Evolutionary conservation across 257 asterid species (phyloP), one percentile per base, ranked within the genome.

Genomic region (Ilex asprella): DNA sequence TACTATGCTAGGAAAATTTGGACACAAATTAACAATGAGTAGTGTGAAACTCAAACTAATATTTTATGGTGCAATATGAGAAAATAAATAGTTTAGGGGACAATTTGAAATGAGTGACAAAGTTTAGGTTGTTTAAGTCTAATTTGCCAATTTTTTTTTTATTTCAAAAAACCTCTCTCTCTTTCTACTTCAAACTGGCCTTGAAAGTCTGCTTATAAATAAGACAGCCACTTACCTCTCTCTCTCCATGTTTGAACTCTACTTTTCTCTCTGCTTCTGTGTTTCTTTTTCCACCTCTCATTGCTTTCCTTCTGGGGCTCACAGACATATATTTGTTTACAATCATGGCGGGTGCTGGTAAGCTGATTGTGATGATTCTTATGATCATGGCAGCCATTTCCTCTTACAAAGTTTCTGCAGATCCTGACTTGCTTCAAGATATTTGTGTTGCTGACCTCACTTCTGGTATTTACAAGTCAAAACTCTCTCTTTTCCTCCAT

Each of bases 361-460:
- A 54, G 68, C 16, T 57, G 6, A 3, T 59, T 5, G 61, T 49
- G 30, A 46, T 54, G 41, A 35, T 35, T 4, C 41, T 35, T 35
- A 39, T 41, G 0, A 53, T 57, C 43, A 59, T 44, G 55, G 30
- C 57, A 2, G 27, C 55, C 30, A 47, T 72, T 31, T 31, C 62
- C 59, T 64, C 16, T 12, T 56, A 16, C 64, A 55, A 11, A 30
- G 76, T 62, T 68, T 72, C 35, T 39, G 84, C 81, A 0, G 91
- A 84, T 75, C 84, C 88, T 12, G 91, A 84, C 21, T 12, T 64
- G 76, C 87, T 84, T 75, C 91, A 84, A 69, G 88, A 81, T 62
- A 39, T 81, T 29, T 84, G 91, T 62, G 91, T 81, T 66, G 91
- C 91, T 70, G 91, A 84, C 75, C 86, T 79, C 56, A 61, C 65